phyloP scores from a whole-genome alignment of 1,139 yeast species.

The Pichia norvegensis region DNA sequence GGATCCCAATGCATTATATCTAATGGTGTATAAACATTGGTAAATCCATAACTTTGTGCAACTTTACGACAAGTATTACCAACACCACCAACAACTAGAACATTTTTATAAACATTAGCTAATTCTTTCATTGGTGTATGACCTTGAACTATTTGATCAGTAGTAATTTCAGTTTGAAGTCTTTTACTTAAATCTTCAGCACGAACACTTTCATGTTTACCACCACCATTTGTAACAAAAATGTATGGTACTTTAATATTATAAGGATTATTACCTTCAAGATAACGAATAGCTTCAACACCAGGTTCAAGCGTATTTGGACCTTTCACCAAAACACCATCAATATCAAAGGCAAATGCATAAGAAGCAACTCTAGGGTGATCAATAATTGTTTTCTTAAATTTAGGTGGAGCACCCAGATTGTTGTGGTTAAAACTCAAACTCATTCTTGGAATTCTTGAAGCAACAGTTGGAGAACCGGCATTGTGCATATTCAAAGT shows the following conservation, averaged over 20 bases:
- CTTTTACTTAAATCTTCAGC: conserved; percentile 60
- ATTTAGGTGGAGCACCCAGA: conserved; percentile 28
- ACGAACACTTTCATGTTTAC: conserved; percentile 66
- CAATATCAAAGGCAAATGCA: conserved; percentile 84
- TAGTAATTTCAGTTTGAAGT: conserved; percentile 51
- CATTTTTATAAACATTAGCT: conserved; percentile 57
- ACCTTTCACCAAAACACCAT: conserved; percentile 74
- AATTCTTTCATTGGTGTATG: conserved; percentile 85
- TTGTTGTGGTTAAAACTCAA: conserved; percentile 2
- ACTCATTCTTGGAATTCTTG: conserved; percentile 4
- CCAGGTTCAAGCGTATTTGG: conserved; percentile 77
- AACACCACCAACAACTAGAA: conserved; percentile 77
- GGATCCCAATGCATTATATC: conserved; percentile 83
- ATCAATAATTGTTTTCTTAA: conserved; percentile 48
- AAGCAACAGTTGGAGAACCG: conserved; percentile 2
- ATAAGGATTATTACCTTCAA: conserved; percentile 72
- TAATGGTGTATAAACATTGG: conserved; percentile 68
- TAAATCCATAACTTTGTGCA: conserved; percentile 70
- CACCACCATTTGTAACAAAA: conserved; percentile 86
- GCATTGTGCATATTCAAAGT: not conserved
- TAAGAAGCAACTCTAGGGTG: conserved; percentile 70
- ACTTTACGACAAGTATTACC: conserved; percentile 77
- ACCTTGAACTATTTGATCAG: conserved; percentile 79
- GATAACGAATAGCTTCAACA: conserved; percentile 55
- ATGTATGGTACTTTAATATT: conserved; percentile 78